These are phyloP conservation scores for Abelmoschus esculentus DNA, from an alignment of 345 rosid species.

Conservation along the genomic window DNA sequence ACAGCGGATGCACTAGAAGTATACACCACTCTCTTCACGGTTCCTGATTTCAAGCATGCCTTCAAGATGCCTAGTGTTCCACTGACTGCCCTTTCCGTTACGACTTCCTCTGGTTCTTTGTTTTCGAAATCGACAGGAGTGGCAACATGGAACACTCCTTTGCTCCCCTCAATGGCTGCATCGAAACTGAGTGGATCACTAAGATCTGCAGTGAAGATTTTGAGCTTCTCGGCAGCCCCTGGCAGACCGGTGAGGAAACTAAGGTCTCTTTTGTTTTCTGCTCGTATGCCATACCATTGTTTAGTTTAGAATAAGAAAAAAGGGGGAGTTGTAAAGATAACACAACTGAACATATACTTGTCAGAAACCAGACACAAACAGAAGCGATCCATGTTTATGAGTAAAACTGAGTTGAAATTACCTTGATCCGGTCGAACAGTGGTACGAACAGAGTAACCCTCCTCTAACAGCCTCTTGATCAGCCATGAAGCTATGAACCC, in stretches of 20 bases:
- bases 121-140: neutral
- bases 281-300: neutral
- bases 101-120: neutral
- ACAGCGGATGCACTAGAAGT: neutral
- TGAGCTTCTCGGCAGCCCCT: neutral
- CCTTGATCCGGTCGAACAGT: neutral
- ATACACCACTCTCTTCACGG: neutral
- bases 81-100: neutral
- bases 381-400: too few species aligned
- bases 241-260: neutral
- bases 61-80: neutral
- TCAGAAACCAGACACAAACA: too few species aligned
- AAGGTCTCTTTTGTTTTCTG: neutral
- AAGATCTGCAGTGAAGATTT: neutral
- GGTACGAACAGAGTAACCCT: neutral
- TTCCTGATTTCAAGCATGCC: neutral
- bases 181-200: neutral
- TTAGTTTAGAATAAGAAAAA: neutral
- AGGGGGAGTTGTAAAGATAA: neutral
- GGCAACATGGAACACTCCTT: neutral
- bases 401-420: neutral
- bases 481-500: constrained; percentile 1
- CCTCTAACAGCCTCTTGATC: constrained; percentile 6
- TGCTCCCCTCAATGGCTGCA: neutral
- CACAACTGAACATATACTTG: too few species aligned